Percentiles rank a stretch among this genome's conserved stretches.
Conservation (phyloP, 1,284 basidiomycete genomes). For the Ustilago loliicola region DNA sequence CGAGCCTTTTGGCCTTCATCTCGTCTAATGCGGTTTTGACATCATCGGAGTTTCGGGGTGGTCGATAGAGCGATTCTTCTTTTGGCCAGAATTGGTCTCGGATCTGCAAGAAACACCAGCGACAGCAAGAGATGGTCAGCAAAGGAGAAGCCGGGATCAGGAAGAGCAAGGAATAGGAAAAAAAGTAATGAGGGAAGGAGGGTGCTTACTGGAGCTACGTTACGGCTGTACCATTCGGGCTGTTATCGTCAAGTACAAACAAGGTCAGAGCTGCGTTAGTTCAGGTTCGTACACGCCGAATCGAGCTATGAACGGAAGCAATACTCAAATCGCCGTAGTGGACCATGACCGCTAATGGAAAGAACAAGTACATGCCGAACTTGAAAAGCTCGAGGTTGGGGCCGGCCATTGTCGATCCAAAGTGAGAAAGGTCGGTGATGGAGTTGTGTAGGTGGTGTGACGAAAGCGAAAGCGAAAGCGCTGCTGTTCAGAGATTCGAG, state of each 20-base stretch:
- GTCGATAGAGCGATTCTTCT: slow-evolving; percentile 54
- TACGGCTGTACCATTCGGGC: slow-evolving; percentile 85
- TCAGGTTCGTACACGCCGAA: too few species aligned
- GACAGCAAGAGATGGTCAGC: neutral
- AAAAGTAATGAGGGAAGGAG: too few species aligned
- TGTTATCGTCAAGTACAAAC: too few species aligned
- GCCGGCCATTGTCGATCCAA: slow-evolving; percentile 76
- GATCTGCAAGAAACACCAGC: slow-evolving; percentile 42
- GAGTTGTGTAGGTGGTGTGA: neutral
- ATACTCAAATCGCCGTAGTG: slow-evolving; percentile 84
- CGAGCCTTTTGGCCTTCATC: slow-evolving; percentile 50
- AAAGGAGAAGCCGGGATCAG: neutral
- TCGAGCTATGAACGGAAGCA: too few species aligned
- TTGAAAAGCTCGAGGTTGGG: slow-evolving; percentile 75
- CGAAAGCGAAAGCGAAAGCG: too few species aligned
- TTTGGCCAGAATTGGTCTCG: slow-evolving; percentile 64
- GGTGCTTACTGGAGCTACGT: slow-evolving; percentile 81
- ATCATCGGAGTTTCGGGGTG: slow-evolving; percentile 53
- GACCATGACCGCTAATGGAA: slow-evolving; percentile 84
- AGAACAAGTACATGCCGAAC: slow-evolving; percentile 78
- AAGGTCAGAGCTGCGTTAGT: too few species aligned
- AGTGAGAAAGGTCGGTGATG: neutral
- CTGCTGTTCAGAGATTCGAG: too few species aligned
- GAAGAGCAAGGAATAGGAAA: too few species aligned
- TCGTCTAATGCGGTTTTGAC: slow-evolving; percentile 53